phyloP scores from a whole-genome alignment of 805 yeast genomes.

The Saccharomyces jurei region DNA sequence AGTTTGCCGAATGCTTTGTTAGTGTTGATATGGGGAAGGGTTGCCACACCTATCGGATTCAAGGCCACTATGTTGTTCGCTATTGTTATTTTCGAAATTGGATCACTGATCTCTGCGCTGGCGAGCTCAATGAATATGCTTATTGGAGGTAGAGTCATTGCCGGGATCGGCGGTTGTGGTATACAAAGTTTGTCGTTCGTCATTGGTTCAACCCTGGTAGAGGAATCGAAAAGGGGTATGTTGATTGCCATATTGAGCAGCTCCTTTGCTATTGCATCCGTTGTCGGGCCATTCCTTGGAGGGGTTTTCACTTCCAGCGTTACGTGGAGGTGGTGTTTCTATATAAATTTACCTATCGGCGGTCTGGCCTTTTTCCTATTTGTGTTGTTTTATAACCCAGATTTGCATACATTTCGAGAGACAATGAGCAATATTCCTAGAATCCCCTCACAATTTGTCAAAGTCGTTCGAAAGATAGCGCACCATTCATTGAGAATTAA shows the following conservation, averaged over 20 bases:
- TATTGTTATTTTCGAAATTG: conserved; percentile 48
- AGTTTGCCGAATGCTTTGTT: conserved; percentile 46
- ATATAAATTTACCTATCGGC: conserved; percentile 59
- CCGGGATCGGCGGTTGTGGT: conserved; percentile 72
- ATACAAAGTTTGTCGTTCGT: conserved; percentile 50
- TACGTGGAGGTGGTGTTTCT: conserved; percentile 73
- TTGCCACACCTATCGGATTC: conserved; percentile 51
- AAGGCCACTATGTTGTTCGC: conserved; percentile 42
- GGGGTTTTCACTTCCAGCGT: conserved; percentile 53
- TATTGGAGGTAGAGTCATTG: conserved; percentile 63
- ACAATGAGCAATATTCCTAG: background rate
- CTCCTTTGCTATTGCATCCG: conserved; percentile 42
- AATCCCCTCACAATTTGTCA: background rate
- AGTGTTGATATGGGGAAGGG: conserved; percentile 51
- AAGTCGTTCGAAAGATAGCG: background rate
- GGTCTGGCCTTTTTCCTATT: conserved; percentile 32
- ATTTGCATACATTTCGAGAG: background rate
- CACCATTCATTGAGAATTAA: background rate
- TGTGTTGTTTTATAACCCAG: conserved; percentile 14
- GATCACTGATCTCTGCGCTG: conserved; percentile 53
- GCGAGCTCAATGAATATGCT: conserved; percentile 49
- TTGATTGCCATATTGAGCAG: conserved; percentile 19
- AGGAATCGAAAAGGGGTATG: conserved; percentile 19
- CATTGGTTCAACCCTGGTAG: conserved; percentile 36
- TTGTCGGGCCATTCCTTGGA: conserved; percentile 57